Conservation (phyloP, 2,329 filamentous ascomycete genomes). For the Zasmidium angulare region DNA sequence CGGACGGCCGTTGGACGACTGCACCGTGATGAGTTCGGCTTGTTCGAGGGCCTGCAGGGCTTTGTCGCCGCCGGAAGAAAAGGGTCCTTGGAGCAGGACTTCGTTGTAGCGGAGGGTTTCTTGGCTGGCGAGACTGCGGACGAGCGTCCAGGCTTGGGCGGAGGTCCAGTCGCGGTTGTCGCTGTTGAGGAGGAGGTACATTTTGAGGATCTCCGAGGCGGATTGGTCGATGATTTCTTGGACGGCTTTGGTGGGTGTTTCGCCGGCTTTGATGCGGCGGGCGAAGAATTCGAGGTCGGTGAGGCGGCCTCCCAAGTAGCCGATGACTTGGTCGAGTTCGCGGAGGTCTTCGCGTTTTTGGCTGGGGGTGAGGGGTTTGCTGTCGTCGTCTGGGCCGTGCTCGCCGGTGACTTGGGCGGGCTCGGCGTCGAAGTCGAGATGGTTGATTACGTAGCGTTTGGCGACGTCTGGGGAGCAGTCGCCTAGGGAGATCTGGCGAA, state of each 20-base stretch:
- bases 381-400: slow-evolving; percentile 39
- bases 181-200: slow-evolving; percentile 71
- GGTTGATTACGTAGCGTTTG: slow-evolving; percentile 84
- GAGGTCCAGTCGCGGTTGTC: slow-evolving; percentile 68
- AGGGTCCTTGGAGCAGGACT: slow-evolving; percentile 73
- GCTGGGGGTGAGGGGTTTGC: slow-evolving; percentile 46
- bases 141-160: slow-evolving; percentile 86
- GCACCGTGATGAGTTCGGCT: slow-evolving; percentile 80
- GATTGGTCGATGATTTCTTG: slow-evolving; percentile 86
- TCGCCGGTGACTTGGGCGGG: slow-evolving; percentile 32
- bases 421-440: slow-evolving; percentile 59
- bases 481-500: slow-evolving; percentile 79
- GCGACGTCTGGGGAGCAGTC: slow-evolving; percentile 82
- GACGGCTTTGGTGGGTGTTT: slow-evolving; percentile 77
- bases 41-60: slow-evolving; percentile 79
- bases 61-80: slow-evolving; percentile 69
- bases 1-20: slow-evolving; percentile 72
- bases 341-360: slow-evolving; percentile 57
- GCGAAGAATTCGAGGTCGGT: slow-evolving; percentile 93
- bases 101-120: slow-evolving; percentile 80
- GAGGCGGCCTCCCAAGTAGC: slow-evolving; percentile 81
- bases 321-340: slow-evolving; percentile 79
- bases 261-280: slow-evolving; percentile 83
- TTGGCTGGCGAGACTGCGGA: slow-evolving; percentile 72
- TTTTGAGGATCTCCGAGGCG: slow-evolving; percentile 86